Evolutionary conservation across 768 basidiomycete species (phyloP).

Genomic region (Termitomyces sp.): DNA sequence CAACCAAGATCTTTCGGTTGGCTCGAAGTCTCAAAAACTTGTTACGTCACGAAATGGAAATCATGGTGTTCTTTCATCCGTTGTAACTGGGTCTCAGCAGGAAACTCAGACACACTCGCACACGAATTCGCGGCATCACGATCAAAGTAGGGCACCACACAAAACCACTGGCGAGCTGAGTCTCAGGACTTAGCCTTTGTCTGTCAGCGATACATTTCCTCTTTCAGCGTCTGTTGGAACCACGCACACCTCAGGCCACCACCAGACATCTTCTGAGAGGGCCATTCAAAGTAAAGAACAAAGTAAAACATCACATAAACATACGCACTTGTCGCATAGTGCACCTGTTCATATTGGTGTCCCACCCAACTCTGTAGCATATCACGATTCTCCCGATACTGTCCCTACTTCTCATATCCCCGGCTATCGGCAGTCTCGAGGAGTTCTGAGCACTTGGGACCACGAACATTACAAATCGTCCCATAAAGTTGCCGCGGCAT

Average conservation of each 20-base stretch:
- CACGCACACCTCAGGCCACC: not conserved
- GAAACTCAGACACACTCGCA: not conserved
- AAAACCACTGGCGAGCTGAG: not conserved
- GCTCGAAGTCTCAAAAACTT: not conserved
- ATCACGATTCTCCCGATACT: not conserved
- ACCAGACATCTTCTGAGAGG: not conserved
- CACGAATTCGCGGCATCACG: not conserved
- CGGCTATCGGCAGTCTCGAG: not conserved
- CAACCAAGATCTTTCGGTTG: not conserved
- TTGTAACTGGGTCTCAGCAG: not conserved
- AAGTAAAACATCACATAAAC: slow-evolving; percentile 1
- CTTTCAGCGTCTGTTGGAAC: not conserved
- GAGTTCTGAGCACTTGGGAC: not conserved
- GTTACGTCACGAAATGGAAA: not conserved
- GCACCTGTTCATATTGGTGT: not conserved
- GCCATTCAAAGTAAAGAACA: not conserved
- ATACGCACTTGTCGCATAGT: not conserved
- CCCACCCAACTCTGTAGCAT: not conserved
- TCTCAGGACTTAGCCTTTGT: not conserved
- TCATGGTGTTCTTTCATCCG: not conserved
- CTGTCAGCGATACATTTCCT: not conserved
- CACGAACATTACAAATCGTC: not conserved
- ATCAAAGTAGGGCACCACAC: not conserved
- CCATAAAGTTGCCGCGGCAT: not conserved
- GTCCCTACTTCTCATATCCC: not conserved